Base-by-base conservation (phyloP, 2,329 filamentous ascomycete genomes). In the Knufia fluminis region DNA sequence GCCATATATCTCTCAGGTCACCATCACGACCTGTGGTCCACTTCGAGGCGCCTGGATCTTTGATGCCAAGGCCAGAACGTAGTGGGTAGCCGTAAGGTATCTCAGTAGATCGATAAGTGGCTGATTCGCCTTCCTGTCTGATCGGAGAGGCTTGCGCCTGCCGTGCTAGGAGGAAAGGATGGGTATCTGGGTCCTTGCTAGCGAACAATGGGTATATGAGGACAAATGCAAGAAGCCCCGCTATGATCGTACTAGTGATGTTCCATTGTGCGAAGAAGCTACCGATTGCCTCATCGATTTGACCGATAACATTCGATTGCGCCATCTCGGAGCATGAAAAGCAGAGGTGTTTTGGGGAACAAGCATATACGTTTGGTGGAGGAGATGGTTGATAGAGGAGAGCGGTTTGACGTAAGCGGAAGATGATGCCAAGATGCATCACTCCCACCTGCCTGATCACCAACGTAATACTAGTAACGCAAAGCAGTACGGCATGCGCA, bases 1-100 rank as follows among this genome's bases (percentile, higher is more conserved):
- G 80, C 92, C 92, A 98, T 50, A 98, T 75, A 67, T 98, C 91
- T 48, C 91, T 79, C 56, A 98, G 71, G 60, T 98, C 91, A 39
- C 92, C 92, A 65, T 94, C 83, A 49, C 85, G 82, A 43, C 91
- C 91, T 50, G 77, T 73, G 8, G 84, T 77, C 86, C 90, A 96
- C 68, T 88, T 88, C 41, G 86, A 84, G 40, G 84, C 80, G 38
- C 83, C 85, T 0, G 83, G 70, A 48, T 89, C 85, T 69, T 88
- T 91, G 50, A 97, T 85, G 57, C 86, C 87, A 42, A 94, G 73
- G 3, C 89, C 87, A 32, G 76, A 71, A 58, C 83, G 83, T 38
- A 94, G 76, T 7, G 85, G 82, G 71, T 88, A 89, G 60, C 89
- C 87, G 68, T 94, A 85, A 17, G 91, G 90, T 4, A 84, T 82